These are phyloP conservation scores for Trifolium subterraneum DNA, from an alignment of 306 rosid species.

Conservation along the genomic window DNA sequence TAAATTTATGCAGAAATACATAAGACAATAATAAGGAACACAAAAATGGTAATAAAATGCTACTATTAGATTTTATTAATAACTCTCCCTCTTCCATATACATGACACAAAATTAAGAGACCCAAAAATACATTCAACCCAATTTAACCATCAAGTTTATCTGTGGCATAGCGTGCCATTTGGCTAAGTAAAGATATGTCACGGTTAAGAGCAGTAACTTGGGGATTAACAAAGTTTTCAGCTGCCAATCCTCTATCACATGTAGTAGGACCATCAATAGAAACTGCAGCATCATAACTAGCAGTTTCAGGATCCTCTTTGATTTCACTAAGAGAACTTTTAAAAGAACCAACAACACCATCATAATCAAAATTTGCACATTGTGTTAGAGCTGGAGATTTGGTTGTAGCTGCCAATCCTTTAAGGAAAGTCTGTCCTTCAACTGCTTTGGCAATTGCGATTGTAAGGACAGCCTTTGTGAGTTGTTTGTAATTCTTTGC, in stretches of 20 bases:
- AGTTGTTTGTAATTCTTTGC: not conserved
- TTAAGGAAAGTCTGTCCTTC: constrained; percentile 10
- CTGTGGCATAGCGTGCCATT: not conserved
- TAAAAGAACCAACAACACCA: constrained; percentile 16
- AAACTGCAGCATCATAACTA: constrained; percentile 40
- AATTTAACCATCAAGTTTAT: too few species aligned
- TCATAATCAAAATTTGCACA: constrained; percentile 33
- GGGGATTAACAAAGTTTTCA: not conserved
- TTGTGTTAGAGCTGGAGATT: not conserved
- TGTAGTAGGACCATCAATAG: not conserved
- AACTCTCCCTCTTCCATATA: too few species aligned
- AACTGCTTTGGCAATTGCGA: not conserved
- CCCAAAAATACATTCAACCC: too few species aligned
- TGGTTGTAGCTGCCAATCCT: not conserved
- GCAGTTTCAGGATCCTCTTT: constrained; percentile 33
- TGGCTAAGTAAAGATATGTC: not conserved
- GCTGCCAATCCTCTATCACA: constrained; percentile 30
- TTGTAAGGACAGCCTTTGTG: not conserved
- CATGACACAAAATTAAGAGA: too few species aligned
- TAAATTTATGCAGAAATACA: too few species aligned
- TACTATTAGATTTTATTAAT: too few species aligned
- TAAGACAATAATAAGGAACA: too few species aligned
- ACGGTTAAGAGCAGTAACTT: constrained; percentile 26
- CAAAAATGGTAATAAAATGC: too few species aligned
- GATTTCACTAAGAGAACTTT: constrained; percentile 2